Conservation (phyloP, 106 monocot genomes). For the Acanthochlamys bracteata region DNA sequence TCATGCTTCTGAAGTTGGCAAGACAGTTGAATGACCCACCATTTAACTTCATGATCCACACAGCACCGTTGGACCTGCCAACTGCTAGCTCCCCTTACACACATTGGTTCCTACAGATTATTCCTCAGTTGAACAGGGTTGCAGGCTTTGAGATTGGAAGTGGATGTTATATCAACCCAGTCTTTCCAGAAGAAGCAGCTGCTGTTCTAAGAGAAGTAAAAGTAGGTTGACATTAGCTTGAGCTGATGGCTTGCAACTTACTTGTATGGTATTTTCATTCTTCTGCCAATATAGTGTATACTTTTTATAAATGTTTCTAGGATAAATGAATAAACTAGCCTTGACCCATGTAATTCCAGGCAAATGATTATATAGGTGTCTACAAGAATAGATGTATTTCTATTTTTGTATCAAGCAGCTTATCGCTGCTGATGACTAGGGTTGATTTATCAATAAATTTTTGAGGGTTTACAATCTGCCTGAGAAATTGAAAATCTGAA, state of each 20-base stretch:
- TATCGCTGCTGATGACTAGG: no score
- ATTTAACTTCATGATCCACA: constrained; percentile 86
- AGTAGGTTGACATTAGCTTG: neutral
- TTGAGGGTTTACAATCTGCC: no score
- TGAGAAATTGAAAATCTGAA: no score
- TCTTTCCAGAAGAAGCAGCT: constrained; percentile 91
- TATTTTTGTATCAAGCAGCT: no score
- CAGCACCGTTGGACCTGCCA: constrained; percentile 49
- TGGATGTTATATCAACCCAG: constrained; percentile 87
- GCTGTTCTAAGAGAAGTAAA: constrained; percentile 61
- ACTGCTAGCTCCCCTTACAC: constrained; percentile 28
- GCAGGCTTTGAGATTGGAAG: constrained; percentile 93
- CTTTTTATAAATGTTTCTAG: no score
- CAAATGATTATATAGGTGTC: no score
- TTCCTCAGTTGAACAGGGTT: constrained; percentile 51
- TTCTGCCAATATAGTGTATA: neutral
- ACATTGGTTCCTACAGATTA: constrained; percentile 94
- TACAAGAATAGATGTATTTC: no score
- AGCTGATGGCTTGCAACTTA: neutral
- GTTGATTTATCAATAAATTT: no score
- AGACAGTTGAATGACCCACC: constrained; percentile 81
- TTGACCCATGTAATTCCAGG: no score
- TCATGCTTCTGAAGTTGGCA: constrained; percentile 62
- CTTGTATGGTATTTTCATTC: neutral
- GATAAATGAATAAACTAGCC: no score